Evolutionary conservation across 169 alveolate species (phyloP).

Genomic region (Eimeria necatrix): DNA sequence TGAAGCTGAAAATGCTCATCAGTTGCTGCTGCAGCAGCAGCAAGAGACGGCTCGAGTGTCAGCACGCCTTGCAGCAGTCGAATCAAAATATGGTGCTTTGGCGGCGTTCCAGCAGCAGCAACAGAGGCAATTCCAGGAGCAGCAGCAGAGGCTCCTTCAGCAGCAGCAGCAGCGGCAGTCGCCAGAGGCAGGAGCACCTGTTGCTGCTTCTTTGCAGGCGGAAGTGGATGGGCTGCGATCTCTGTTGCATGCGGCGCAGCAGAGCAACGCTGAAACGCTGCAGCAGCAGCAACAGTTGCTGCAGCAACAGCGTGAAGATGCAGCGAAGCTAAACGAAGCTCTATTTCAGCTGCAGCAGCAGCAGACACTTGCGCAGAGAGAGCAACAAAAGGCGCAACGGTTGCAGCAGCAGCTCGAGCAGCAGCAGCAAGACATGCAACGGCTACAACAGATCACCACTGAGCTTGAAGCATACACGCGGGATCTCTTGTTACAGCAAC

Average conservation of each 20-base stretch:
- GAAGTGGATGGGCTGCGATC: slow-evolving; percentile 41
- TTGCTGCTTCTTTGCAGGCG: slow-evolving; percentile 35
- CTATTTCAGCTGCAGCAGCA: slow-evolving; percentile 69
- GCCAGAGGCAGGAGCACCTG: slow-evolving; percentile 19
- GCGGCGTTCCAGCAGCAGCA: slow-evolving; percentile 63
- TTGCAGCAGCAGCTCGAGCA: slow-evolving; percentile 70
- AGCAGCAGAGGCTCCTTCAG: slow-evolving; percentile 41
- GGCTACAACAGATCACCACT: slow-evolving; percentile 49
- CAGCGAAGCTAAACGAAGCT: slow-evolving; percentile 42
- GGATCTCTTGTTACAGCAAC: slow-evolving; percentile 55
- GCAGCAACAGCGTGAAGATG: slow-evolving; percentile 71
- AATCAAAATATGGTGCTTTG: slow-evolving; percentile 8
- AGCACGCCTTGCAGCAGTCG: slow-evolving; percentile 59
- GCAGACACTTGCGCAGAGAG: neutral
- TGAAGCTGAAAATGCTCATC: slow-evolving; percentile 38
- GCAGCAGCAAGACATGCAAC: slow-evolving; percentile 65
- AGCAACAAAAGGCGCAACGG: slow-evolving; percentile 22
- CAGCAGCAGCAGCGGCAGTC: slow-evolving; percentile 55
- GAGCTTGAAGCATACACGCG: slow-evolving; percentile 41
- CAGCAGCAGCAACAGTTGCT: slow-evolving; percentile 75
- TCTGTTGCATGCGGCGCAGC: slow-evolving; percentile 55
- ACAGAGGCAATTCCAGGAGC: slow-evolving; percentile 43
- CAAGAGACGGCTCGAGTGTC: slow-evolving; percentile 48
- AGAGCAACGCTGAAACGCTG: slow-evolving; percentile 40
- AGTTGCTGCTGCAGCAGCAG: slow-evolving; percentile 76